These are phyloP conservation scores for Dryadomyces quercus-mongolicae DNA, from an alignment of 2,329 filamentous ascomycete species.

Conservation along the genomic window DNA sequence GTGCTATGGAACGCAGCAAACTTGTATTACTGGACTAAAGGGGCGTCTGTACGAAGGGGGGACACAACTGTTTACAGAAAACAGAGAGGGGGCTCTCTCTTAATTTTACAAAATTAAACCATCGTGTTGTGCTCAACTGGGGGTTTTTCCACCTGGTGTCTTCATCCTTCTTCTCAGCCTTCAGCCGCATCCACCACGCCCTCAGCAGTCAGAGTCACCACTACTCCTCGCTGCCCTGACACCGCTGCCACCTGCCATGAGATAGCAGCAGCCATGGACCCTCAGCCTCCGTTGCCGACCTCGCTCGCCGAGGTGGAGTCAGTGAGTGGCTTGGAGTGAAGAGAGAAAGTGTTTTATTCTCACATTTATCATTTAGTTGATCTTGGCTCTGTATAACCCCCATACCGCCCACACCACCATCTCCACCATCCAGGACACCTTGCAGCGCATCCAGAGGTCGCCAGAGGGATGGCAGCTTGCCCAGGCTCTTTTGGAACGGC, in stretches of 20 bases:
- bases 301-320: slow-evolving; percentile 22
- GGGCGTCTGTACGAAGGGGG: background rate
- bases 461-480: slow-evolving; percentile 78
- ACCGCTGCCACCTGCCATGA: background rate
- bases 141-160: background rate
- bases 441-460: slow-evolving; percentile 70
- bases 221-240: background rate
- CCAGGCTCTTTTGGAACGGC: slow-evolving; percentile 49
- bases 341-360: background rate
- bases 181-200: background rate
- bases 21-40: background rate
- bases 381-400: slow-evolving; percentile 41
- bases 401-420: slow-evolving; percentile 32
- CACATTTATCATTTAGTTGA: slow-evolving; percentile 23
- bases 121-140: background rate
- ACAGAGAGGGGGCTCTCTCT: background rate
- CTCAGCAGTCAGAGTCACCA: background rate
- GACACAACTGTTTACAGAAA: background rate
- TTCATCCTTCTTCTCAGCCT: background rate
- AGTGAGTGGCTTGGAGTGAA: slow-evolving; percentile 15
- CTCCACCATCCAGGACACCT: slow-evolving; percentile 50
- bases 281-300: slow-evolving; percentile 15
- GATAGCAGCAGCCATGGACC: slow-evolving; percentile 10
- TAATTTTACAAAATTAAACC: background rate
- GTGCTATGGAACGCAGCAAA: background rate